phyloP scores from a whole-genome alignment of 164 flowering plant species.

The Nymphaea colorata region DNA sequence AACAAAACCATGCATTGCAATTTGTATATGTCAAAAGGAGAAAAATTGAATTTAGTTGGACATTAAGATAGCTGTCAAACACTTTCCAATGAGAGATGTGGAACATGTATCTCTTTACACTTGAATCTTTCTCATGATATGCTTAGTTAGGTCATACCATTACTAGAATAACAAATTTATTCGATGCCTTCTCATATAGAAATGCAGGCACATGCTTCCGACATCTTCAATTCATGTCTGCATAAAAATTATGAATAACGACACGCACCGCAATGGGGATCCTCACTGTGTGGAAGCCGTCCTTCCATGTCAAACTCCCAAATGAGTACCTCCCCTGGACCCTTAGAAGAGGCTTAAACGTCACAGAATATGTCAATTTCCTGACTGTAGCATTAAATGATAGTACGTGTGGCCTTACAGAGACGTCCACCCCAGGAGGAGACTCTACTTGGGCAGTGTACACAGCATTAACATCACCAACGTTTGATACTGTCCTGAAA shows the following conservation, averaged over 20 bases:
- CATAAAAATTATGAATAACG: constrained; percentile 17
- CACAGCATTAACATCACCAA: constrained; percentile 29
- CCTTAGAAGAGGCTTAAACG: constrained; percentile 12
- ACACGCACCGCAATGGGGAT: constrained; percentile 33
- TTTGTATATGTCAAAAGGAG: too few relatives aligned
- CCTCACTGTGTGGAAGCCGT: constrained; percentile 35
- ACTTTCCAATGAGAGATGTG: too few relatives aligned
- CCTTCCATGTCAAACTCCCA: constrained; percentile 42
- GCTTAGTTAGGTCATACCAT: too few relatives aligned
- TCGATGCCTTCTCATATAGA: too few relatives aligned
- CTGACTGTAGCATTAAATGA: constrained; percentile 26
- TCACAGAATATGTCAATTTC: constrained; percentile 29
- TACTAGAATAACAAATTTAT: too few relatives aligned
- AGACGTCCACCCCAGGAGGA: constrained; percentile 32
- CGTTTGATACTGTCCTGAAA: constrained; percentile 47
- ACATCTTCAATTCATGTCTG: constrained; percentile 6
- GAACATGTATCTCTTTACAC: too few relatives aligned
- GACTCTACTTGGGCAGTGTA: constrained; percentile 29
- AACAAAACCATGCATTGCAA: too few relatives aligned
- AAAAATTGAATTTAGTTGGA: too few relatives aligned
- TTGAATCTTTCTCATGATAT: too few relatives aligned
- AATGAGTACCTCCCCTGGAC: constrained; percentile 40
- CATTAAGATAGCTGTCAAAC: too few relatives aligned
- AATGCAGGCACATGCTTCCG: neutral
- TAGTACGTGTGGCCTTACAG: constrained; percentile 32